phyloP scores from a whole-genome alignment of 2,329 filamentous ascomycete genomes.

The Akanthomyces muscarius region DNA sequence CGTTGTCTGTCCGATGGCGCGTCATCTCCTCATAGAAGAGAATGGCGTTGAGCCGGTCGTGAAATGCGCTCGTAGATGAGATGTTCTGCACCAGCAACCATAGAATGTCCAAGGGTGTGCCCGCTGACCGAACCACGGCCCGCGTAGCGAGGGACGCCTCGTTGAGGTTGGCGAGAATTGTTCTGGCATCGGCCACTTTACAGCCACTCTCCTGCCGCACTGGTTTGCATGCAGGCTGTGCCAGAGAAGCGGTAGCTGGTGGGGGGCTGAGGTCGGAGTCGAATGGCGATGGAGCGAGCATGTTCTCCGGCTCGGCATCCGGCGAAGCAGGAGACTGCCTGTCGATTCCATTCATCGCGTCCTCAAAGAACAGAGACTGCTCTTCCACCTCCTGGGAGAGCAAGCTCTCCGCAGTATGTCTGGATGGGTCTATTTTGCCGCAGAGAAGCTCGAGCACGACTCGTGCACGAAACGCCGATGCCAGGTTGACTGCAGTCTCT shows the following conservation, averaged over 20 bases:
- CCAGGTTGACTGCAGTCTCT: not conserved
- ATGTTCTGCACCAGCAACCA: slow-evolving; percentile 8
- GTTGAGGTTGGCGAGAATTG: not conserved
- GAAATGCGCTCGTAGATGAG: not conserved
- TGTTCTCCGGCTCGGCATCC: not conserved
- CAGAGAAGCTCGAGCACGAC: slow-evolving; percentile 13
- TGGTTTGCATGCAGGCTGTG: not conserved
- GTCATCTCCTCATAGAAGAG: slow-evolving; percentile 10
- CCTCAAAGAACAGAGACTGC: slow-evolving; percentile 8
- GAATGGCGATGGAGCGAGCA: not conserved
- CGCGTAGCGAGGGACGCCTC: not conserved
- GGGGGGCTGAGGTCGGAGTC: not conserved
- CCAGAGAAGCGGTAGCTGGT: not conserved
- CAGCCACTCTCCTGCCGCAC: not conserved
- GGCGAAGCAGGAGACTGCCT: not conserved
- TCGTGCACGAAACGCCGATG: slow-evolving; percentile 3
- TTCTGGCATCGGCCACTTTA: not conserved
- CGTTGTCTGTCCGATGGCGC: not conserved
- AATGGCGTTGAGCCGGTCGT: slow-evolving; percentile 9
- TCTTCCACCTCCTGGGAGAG: slow-evolving; percentile 1
- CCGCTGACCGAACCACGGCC: not conserved
- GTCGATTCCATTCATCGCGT: slow-evolving; percentile 3
- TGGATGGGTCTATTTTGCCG: slow-evolving; percentile 3
- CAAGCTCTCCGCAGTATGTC: not conserved
- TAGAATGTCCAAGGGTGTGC: slow-evolving; percentile 1